Evolutionary conservation across 2,329 filamentous ascomycete genomes (phyloP).

Genomic region (Fusarium hostae): DNA sequence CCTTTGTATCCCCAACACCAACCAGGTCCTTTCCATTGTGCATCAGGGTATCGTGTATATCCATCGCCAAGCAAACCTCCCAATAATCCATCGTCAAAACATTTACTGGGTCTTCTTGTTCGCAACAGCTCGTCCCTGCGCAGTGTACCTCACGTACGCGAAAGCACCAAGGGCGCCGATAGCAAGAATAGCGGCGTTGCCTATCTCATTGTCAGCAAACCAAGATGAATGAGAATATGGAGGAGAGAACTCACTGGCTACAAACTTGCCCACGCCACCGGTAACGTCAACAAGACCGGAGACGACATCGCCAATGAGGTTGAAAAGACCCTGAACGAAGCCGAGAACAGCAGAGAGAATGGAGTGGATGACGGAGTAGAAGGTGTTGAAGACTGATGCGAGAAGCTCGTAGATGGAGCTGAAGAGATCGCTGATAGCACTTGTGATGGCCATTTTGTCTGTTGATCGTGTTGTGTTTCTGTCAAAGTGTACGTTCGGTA

Average conservation of each 20-base stretch:
- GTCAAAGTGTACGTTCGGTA: neutral
- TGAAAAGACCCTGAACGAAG: slow-evolving; percentile 53
- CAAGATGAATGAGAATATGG: neutral
- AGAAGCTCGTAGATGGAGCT: slow-evolving; percentile 57
- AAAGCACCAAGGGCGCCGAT: slow-evolving; percentile 50
- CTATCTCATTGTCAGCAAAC: slow-evolving; percentile 30
- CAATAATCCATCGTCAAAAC: neutral
- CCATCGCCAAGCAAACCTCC: neutral
- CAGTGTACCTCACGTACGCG: slow-evolving; percentile 50
- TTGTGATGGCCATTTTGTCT: slow-evolving; percentile 49
- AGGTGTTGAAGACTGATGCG: slow-evolving; percentile 51
- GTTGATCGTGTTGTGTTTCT: neutral
- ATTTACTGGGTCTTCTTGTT: slow-evolving; percentile 48
- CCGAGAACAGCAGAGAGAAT: slow-evolving; percentile 49
- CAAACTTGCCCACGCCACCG: slow-evolving; percentile 54
- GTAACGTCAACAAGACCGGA: slow-evolving; percentile 52
- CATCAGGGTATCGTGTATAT: slow-evolving; percentile 28
- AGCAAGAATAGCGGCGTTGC: slow-evolving; percentile 51
- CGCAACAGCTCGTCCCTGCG: slow-evolving; percentile 45
- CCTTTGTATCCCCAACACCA: neutral
- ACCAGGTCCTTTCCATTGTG: neutral
- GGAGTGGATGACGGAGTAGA: slow-evolving; percentile 49
- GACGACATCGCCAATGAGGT: slow-evolving; percentile 50
- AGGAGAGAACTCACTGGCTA: slow-evolving; percentile 47
- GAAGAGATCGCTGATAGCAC: slow-evolving; percentile 52